Evolutionary conservation across 2,329 filamentous ascomycete species (phyloP).

Genomic region (Dactylellina leptospora): DNA sequence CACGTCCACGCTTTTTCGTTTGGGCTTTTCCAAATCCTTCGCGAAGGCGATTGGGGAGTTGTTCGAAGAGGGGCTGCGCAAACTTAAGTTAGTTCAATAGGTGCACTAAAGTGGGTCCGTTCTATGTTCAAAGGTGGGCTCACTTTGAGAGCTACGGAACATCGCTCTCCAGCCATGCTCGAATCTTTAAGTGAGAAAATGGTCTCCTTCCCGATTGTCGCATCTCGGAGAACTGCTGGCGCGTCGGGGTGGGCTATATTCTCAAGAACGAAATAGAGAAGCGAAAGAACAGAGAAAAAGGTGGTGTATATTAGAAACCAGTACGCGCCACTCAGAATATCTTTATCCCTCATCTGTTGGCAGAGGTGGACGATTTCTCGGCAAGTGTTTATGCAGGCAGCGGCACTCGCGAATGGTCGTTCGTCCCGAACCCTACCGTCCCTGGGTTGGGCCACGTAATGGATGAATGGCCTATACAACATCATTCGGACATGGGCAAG

Average conservation of each 20-base stretch:
- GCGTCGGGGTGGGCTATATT: conserved; percentile 79
- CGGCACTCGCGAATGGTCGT: conserved; percentile 77
- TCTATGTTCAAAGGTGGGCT: neutral
- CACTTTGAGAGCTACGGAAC: conserved; percentile 79
- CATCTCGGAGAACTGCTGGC: conserved; percentile 84
- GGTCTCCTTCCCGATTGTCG: conserved; percentile 82
- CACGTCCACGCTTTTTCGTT: conserved; percentile 65
- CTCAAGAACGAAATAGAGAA: conserved; percentile 81
- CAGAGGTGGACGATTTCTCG: conserved; percentile 81
- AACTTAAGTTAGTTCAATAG: conserved; percentile 22
- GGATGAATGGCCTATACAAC: conserved; percentile 81
- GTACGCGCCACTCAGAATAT: conserved; percentile 79
- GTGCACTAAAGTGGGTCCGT: neutral
- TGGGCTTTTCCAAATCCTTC: conserved; percentile 62
- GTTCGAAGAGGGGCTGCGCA: conserved; percentile 78
- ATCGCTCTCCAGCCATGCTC: conserved; percentile 88
- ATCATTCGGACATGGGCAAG: conserved; percentile 85
- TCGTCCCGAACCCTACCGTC: conserved; percentile 68
- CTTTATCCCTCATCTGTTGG: conserved; percentile 77
- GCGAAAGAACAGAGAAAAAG: conserved; percentile 80
- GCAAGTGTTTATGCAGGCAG: conserved; percentile 69
- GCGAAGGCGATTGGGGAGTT: conserved; percentile 77
- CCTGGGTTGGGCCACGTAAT: conserved; percentile 75
- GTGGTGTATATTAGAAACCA: conserved; percentile 89
- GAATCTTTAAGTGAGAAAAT: conserved; percentile 80